Evolutionary conservation across 495 filamentous ascomycete genomes (phyloP).

Genomic region (Bacidia gigantensis): DNA sequence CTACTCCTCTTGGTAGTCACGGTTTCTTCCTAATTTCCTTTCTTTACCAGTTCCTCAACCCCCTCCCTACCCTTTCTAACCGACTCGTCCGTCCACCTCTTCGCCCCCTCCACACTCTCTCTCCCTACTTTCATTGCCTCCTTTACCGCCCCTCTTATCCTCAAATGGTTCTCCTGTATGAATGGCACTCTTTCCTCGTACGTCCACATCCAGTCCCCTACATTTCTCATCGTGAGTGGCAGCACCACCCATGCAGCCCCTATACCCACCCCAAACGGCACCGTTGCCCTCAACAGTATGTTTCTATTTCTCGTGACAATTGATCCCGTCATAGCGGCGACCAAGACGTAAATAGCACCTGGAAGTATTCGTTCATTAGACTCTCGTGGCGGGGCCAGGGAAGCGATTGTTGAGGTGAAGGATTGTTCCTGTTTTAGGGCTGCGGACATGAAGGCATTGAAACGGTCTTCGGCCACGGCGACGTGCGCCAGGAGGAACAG

Average conservation of each 20-base stretch:
- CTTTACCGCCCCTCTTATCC: conserved; percentile 48
- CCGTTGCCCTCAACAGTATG: conserved; percentile 55
- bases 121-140: conserved; percentile 54
- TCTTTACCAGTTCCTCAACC: conserved; percentile 78
- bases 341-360: conserved; percentile 75
- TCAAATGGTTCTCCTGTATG: conserved; percentile 62
- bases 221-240: conserved; percentile 71
- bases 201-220: conserved; percentile 67
- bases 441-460: conserved; percentile 62
- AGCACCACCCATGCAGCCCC: conserved; percentile 61
- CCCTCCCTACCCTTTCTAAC: conserved; percentile 56
- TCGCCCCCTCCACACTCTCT: conserved; percentile 54
- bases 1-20: too few species aligned
- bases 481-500: conserved; percentile 66
- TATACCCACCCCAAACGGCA: conserved; percentile 58
- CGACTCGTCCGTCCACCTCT: conserved; percentile 62
- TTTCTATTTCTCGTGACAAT: conserved; percentile 79
- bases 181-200: conserved; percentile 79
- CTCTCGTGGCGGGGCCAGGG: conserved; percentile 69
- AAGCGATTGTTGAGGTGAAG: conserved; percentile 74
- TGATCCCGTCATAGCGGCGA: conserved; percentile 80
- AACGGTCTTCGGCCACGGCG: conserved; percentile 53
- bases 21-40: conserved; percentile 47
- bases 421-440: conserved; percentile 59
- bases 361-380: conserved; percentile 75